Conservation (phyloP, 176 grass and related monocot species). For the Juncus effusus region DNA sequence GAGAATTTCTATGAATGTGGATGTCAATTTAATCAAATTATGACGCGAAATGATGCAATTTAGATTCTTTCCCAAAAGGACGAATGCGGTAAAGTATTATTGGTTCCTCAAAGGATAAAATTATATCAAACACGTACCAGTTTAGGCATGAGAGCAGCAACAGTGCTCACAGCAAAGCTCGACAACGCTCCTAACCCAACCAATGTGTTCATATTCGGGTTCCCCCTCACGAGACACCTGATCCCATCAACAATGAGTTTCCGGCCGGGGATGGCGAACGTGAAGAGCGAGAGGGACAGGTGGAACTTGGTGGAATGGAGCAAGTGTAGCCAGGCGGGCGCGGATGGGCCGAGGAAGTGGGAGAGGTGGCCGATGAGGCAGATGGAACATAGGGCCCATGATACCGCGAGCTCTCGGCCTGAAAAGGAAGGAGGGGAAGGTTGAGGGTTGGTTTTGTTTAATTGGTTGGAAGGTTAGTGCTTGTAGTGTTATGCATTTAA, state of each 20-base stretch:
- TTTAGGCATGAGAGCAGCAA: conserved; percentile 78
- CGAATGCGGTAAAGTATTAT: conserved; percentile 91
- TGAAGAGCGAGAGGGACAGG: conserved; percentile 86
- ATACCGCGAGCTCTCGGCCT: conserved; percentile 94
- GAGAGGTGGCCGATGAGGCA: conserved; percentile 83
- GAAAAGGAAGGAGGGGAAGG: conserved; percentile 29
- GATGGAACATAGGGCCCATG: conserved; percentile 90
- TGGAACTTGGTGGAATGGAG: conserved; percentile 91
- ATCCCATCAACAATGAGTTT: conserved; percentile 82
- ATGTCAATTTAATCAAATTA: no score
- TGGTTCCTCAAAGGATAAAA: conserved; percentile 91
- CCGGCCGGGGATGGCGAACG: conserved; percentile 77
- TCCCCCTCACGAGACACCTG: conserved; percentile 67
- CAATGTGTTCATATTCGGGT: conserved; percentile 94
- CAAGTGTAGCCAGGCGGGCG: conserved; percentile 51
- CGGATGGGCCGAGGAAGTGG: conserved; percentile 61
- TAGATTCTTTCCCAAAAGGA: no score
- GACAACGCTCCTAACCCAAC: conserved; percentile 94
- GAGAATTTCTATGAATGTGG: no score
- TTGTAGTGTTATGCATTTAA: no score
- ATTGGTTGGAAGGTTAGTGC: no score
- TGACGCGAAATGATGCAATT: no score
- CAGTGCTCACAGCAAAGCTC: conserved; percentile 79
- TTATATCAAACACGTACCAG: conserved; percentile 50
- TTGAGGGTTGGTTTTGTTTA: no score